Conservation (phyloP, 345 rosid species). For the Mangifera indica region DNA sequence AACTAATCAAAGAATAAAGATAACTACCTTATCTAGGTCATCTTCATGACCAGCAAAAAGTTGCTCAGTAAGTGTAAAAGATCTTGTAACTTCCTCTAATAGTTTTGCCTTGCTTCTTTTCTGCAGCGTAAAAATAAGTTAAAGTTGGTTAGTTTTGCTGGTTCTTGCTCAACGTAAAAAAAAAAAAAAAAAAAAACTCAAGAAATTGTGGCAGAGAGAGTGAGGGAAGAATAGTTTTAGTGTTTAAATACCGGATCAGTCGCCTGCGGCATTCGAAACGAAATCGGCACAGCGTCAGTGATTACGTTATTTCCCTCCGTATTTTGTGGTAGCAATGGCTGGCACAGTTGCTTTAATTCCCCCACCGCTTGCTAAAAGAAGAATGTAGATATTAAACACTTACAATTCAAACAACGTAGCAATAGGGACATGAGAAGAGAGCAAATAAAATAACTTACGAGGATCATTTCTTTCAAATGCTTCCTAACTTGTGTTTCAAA, state of each 20-base stretch:
- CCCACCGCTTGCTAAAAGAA: too few relatives aligned
- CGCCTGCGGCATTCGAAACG: neutral
- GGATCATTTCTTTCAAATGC: neutral
- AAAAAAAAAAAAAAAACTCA: too few relatives aligned
- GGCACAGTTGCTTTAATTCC: neutral
- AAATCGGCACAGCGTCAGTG: neutral
- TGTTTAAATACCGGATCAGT: neutral
- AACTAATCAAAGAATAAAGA: neutral
- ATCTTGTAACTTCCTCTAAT: neutral
- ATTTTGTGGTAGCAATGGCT: neutral
- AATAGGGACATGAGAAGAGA: too few relatives aligned
- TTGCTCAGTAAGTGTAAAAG: neutral
- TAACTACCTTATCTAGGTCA: neutral
- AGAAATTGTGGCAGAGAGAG: too few relatives aligned
- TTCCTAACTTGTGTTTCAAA: neutral
- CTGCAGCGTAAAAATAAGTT: neutral
- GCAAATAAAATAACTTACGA: neutral
- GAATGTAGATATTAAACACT: too few relatives aligned
- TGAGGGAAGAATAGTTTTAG: too few relatives aligned
- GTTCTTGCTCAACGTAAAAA: too few relatives aligned
- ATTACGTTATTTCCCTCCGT: neutral
- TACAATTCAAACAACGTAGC: too few relatives aligned
- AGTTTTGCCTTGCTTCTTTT: neutral
- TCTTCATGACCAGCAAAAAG: neutral
- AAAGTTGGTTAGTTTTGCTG: too few relatives aligned